These are phyloP conservation scores for Trichoderma semiorbis DNA, from an alignment of 2,329 filamentous ascomycete genomes.

Conservation along the genomic window DNA sequence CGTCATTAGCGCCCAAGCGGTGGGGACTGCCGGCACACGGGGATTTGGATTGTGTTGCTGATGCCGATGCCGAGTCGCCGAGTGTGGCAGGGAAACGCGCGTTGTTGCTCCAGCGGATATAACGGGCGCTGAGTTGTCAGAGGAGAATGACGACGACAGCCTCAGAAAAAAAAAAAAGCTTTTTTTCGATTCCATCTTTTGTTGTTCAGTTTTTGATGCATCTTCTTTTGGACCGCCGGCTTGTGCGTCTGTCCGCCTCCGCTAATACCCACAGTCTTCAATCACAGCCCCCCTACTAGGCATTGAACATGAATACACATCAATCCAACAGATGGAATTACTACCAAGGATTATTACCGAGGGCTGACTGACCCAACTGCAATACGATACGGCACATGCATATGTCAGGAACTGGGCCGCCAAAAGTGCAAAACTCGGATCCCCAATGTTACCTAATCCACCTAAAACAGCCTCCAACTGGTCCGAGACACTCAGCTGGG, in stretches of 20 bases:
- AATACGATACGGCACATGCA: not conserved
- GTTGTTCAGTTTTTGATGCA: not conserved
- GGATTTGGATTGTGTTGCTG: not conserved
- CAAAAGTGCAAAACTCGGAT: not conserved
- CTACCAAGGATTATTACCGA: not conserved
- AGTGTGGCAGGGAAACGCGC: conserved; percentile 3
- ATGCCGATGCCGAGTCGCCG: conserved; percentile 3
- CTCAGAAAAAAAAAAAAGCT: not conserved
- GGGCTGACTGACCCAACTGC: not conserved
- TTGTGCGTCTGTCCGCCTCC: not conserved
- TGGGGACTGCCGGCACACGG: not conserved
- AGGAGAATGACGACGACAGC: not conserved
- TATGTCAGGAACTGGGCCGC: not conserved
- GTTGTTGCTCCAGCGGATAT: not conserved
- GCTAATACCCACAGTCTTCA: not conserved
- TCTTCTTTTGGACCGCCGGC: not conserved
- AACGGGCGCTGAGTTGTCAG: not conserved
- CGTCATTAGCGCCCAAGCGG: conserved; percentile 17
- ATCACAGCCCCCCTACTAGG: not conserved
- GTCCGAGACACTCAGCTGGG: not conserved
- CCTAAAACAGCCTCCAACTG: not conserved
- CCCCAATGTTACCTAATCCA: not conserved
- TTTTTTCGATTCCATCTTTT: not conserved
- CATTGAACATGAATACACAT: not conserved
- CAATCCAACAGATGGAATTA: not conserved